Percentiles rank a stretch among this genome's conserved stretches.
phyloP scores from a whole-genome alignment of 306 rosid genomes.

The Prunus armeniaca region DNA sequence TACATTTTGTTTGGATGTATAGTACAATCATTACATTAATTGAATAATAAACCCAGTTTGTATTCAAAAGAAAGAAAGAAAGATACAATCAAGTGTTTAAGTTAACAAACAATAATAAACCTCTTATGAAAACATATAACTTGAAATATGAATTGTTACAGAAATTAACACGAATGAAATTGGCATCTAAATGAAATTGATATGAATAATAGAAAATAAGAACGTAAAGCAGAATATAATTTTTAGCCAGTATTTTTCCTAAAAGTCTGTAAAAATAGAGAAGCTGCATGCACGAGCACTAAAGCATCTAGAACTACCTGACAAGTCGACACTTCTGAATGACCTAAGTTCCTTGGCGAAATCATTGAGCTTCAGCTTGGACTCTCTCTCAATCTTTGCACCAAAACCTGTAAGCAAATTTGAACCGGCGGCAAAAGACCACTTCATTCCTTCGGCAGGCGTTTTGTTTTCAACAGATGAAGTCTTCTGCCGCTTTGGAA shows the following conservation, averaged over 20 bases:
- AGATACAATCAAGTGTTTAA: neutral
- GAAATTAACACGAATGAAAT: neutral
- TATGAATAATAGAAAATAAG: neutral
- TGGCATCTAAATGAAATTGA: neutral
- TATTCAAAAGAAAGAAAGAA: neutral
- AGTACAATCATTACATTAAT: neutral
- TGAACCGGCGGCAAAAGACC: conserved; percentile 78
- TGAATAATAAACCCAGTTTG: neutral
- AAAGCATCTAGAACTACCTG: conserved; percentile 54
- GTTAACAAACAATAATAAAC: neutral
- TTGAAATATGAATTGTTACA: neutral
- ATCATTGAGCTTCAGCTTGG: conserved; percentile 84
- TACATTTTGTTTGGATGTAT: neutral
- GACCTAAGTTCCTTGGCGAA: conserved; percentile 85
- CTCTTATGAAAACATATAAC: neutral
- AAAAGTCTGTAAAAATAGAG: neutral
- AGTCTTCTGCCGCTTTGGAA: conserved; percentile 52
- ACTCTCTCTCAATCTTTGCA: conserved; percentile 78
- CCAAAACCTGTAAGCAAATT: conserved; percentile 71
- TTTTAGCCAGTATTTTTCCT: neutral
- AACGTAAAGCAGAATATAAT: neutral
- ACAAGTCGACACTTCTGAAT: conserved; percentile 78
- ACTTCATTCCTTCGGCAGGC: conserved; percentile 59
- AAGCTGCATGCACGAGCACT: neutral
- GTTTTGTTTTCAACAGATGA: conserved; percentile 45